Evolutionary conservation across 192 early-diverging fungal species (phyloP).

Genomic region (Entomortierella chlamydospora): DNA sequence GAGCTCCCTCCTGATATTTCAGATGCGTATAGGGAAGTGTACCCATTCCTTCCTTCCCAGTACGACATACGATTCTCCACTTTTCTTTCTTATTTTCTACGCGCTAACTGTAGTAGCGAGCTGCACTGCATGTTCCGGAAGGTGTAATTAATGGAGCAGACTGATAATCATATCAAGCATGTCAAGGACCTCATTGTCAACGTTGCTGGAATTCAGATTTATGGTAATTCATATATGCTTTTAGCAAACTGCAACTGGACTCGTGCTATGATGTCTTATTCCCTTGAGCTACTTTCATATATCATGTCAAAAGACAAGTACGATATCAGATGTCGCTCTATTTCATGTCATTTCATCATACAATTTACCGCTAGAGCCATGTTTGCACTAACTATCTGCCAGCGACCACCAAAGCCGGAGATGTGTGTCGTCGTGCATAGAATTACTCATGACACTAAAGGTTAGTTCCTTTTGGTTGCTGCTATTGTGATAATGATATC

Average conservation of each 20-base stretch:
- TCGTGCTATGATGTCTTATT: not conserved
- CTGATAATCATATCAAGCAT: not conserved
- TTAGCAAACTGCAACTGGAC: not conserved
- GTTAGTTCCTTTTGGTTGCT: not conserved
- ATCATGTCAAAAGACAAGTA: not conserved
- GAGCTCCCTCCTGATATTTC: too few relatives aligned
- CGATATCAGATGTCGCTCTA: not conserved
- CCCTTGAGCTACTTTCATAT: not conserved
- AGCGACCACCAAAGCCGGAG: not conserved
- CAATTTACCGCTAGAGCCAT: not conserved
- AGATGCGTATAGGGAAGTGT: too few relatives aligned
- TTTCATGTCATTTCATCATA: not conserved
- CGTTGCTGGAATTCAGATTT: not conserved
- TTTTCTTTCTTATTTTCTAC: too few relatives aligned
- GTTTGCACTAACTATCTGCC: not conserved
- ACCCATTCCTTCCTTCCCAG: too few relatives aligned
- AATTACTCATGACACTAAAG: not conserved
- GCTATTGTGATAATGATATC: not conserved
- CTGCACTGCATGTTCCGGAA: too few relatives aligned
- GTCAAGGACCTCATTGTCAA: not conserved
- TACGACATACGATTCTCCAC: too few relatives aligned
- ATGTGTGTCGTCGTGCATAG: not conserved
- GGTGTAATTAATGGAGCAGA: too few relatives aligned
- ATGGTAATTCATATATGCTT: not conserved
- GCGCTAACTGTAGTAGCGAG: too few relatives aligned